Evolutionary conservation across 2,329 filamentous ascomycete genomes (phyloP).

Genomic region (Diaporthe velutina): DNA sequence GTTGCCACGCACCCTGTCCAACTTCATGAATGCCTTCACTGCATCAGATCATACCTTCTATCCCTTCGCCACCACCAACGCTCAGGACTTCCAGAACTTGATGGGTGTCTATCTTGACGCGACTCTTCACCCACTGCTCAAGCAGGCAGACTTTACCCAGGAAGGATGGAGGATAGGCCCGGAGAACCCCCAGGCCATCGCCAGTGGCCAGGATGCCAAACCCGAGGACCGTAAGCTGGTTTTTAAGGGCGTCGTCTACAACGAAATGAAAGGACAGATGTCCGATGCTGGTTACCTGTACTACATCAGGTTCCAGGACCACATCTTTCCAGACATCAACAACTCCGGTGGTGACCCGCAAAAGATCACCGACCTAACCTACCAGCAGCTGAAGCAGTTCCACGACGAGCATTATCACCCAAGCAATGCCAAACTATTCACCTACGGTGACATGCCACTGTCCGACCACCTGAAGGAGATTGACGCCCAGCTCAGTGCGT

Average conservation of each 20-base stretch:
- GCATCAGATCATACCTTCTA: constrained; percentile 97
- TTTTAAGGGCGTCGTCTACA: constrained; percentile 98
- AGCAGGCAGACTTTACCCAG: constrained; percentile 92
- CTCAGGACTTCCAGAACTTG: constrained; percentile 94
- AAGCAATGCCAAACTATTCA: constrained; percentile 95
- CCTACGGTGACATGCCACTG: constrained; percentile 93
- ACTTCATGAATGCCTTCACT: constrained; percentile 99
- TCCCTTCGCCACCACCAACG: constrained; percentile 96
- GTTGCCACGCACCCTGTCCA: constrained; percentile 96
- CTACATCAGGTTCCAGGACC: constrained; percentile 95
- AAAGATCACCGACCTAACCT: constrained; percentile 95
- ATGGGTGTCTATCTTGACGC: constrained; percentile 97
- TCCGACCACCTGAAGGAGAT: constrained; percentile 84
- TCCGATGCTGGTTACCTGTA: constrained; percentile 96
- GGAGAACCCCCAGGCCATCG: constrained; percentile 79
- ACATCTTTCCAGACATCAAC: constrained; percentile 93
- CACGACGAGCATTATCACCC: constrained; percentile 96
- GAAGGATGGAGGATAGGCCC: constrained; percentile 98
- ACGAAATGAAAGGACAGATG: constrained; percentile 99
- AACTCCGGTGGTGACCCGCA: constrained; percentile 97
- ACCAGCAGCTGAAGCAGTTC: constrained; percentile 88
- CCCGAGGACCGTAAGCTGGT: constrained; percentile 78
- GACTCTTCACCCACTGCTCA: constrained; percentile 89
- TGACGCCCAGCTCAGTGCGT: constrained; percentile 78
- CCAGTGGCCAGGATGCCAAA: constrained; percentile 56